These are phyloP conservation scores for Tylopilus sp. DNA, from an alignment of 768 basidiomycete genomes.

Conservation along the genomic window DNA sequence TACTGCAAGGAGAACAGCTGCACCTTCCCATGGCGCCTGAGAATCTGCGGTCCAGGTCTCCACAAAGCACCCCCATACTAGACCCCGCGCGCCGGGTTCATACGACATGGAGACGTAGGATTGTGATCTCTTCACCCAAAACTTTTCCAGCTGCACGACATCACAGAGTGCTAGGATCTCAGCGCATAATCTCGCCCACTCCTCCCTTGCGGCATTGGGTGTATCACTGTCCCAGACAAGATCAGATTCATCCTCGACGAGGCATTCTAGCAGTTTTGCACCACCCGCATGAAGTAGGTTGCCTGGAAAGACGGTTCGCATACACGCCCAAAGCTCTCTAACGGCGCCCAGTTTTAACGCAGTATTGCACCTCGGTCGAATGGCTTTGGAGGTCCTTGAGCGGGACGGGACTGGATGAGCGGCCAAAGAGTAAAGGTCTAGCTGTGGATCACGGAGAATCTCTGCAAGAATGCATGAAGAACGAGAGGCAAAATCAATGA, in stretches of 20 bases:
- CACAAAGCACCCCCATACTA: slow-evolving; percentile 57
- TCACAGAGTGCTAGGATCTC: slow-evolving; percentile 51
- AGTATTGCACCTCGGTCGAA: slow-evolving; percentile 32
- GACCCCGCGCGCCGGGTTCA: slow-evolving; percentile 40
- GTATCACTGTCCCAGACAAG: slow-evolving; percentile 43
- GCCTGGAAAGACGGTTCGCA: slow-evolving; percentile 41
- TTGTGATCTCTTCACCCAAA: slow-evolving; percentile 41
- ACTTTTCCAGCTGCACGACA: slow-evolving; percentile 42
- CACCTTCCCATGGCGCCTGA: slow-evolving; percentile 52
- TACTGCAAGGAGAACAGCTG: slow-evolving; percentile 47
- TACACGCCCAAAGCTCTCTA: slow-evolving; percentile 54
- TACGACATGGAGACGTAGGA: slow-evolving; percentile 29
- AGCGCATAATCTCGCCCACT: slow-evolving; percentile 61
- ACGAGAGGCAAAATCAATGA: slow-evolving; percentile 37
- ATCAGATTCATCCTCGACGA: slow-evolving; percentile 47
- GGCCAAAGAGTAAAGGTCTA: slow-evolving; percentile 38
- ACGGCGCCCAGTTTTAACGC: slow-evolving; percentile 57
- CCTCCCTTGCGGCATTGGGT: slow-evolving; percentile 42
- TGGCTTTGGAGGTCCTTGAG: slow-evolving; percentile 4
- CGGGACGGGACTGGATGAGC: slow-evolving; percentile 14
- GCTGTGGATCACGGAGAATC: slow-evolving; percentile 44
- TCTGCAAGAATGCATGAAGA: slow-evolving; percentile 44
- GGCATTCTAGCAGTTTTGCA: slow-evolving; percentile 43
- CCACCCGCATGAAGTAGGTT: slow-evolving; percentile 42
- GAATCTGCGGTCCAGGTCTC: slow-evolving; percentile 51